phyloP scores from a whole-genome alignment of 1,284 basidiomycete genomes.

The Moniliella sp. region DNA sequence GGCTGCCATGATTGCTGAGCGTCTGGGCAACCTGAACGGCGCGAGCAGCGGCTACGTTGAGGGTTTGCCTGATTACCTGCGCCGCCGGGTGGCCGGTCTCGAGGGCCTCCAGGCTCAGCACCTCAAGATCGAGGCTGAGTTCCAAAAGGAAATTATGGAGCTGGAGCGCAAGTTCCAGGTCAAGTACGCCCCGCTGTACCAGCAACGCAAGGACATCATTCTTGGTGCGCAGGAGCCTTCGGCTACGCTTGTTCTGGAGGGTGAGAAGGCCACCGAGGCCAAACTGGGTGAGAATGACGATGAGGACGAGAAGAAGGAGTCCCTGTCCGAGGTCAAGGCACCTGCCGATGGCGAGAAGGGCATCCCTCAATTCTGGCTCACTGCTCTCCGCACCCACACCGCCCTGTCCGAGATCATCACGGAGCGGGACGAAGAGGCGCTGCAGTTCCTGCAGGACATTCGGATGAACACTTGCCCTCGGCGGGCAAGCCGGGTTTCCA shows the following conservation, averaged over 20 bases:
- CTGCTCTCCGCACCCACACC: slow-evolving; percentile 73
- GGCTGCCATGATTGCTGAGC: slow-evolving; percentile 35
- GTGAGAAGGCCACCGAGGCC: no score
- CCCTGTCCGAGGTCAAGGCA: slow-evolving; percentile 35
- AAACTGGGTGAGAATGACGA: slow-evolving; percentile 40
- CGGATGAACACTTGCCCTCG: slow-evolving; percentile 46
- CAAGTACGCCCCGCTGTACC: slow-evolving; percentile 65
- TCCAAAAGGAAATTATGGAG: slow-evolving; percentile 86
- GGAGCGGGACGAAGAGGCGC: slow-evolving; percentile 59
- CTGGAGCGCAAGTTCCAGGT: slow-evolving; percentile 90
- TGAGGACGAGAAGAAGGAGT: slow-evolving; percentile 32
- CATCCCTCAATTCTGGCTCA: slow-evolving; percentile 94
- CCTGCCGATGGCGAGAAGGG: slow-evolving; percentile 39
- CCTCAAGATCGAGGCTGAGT: slow-evolving; percentile 74
- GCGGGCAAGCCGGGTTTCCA: slow-evolving; percentile 64
- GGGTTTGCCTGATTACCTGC: slow-evolving; percentile 58
- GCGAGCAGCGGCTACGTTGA: slow-evolving; percentile 69
- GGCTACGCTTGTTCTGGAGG: slow-evolving; percentile 58
- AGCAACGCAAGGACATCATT: slow-evolving; percentile 64
- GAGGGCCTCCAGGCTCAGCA: slow-evolving; percentile 87
- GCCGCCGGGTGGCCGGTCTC: slow-evolving; percentile 67
- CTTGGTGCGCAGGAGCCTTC: slow-evolving; percentile 55
- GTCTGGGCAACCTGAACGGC: slow-evolving; percentile 49
- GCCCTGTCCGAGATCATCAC: slow-evolving; percentile 73
- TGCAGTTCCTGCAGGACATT: slow-evolving; percentile 49